Conservation (phyloP, 176 grass and related monocot species). For the Oryza brachyantha region DNA sequence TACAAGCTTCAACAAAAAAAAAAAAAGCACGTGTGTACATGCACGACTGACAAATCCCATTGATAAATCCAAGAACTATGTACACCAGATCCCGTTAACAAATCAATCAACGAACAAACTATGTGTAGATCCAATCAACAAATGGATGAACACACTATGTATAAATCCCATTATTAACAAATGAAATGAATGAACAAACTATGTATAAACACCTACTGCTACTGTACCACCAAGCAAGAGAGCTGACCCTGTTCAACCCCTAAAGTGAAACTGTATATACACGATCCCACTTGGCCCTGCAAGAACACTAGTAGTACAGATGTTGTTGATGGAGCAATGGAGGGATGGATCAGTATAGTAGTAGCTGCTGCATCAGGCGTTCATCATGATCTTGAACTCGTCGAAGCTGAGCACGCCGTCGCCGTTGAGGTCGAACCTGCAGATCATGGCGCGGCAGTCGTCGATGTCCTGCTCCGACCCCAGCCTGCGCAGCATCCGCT, state of each 20-base stretch:
- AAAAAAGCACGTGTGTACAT: no score
- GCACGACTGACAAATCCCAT: no score
- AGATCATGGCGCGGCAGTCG: slow-evolving; percentile 48
- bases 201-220: neutral
- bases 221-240: neutral
- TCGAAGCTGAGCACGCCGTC: slow-evolving; percentile 53
- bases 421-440: slow-evolving; percentile 50
- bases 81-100: no score
- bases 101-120: no score
- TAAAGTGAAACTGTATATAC: no score
- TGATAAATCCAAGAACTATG: no score
- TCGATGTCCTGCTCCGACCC: slow-evolving; percentile 25
- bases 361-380: neutral
- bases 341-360: neutral
- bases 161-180: neutral
- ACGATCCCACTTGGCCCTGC: no score
- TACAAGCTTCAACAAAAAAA: no score
- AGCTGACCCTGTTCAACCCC: no score
- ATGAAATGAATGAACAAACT: neutral
- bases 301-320: neutral
- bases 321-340: neutral
- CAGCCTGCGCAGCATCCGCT: slow-evolving; percentile 31
- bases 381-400: slow-evolving; percentile 63
- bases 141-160: neutral
- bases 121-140: neutral